phyloP scores from a whole-genome alignment of 139 green algal genomes.

The Micromonas commoda region DNA sequence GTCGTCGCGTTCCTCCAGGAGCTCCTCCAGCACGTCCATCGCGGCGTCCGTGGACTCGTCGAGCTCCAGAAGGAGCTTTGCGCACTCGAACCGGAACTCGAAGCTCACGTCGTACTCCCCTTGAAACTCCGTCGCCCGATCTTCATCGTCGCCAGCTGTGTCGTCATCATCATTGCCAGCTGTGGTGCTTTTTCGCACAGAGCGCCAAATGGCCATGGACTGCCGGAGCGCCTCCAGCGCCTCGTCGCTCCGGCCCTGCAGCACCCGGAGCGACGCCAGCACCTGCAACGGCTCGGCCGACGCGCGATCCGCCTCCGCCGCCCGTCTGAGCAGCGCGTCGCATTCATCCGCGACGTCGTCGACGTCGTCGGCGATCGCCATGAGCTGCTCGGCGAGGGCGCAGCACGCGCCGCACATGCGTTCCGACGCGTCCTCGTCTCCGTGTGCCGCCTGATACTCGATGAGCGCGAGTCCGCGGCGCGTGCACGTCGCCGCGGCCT shows the following conservation, averaged over 20 bases:
- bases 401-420: constrained; percentile 52
- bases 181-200: constrained; percentile 31
- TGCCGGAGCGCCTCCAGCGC: constrained; percentile 54
- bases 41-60: constrained; percentile 57
- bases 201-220: constrained; percentile 63
- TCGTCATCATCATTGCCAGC: too few species aligned
- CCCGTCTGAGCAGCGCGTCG: constrained; percentile 17
- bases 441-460: constrained; percentile 25
- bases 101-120: constrained; percentile 44
- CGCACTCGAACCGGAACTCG: constrained; percentile 76
- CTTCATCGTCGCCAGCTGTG: constrained; percentile 25
- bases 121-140: constrained; percentile 28
- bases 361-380: constrained; percentile 35
- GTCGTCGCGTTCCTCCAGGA: constrained; percentile 71
- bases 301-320: constrained; percentile 11
- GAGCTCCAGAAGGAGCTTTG: constrained; percentile 81
- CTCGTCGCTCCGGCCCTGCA: constrained; percentile 54
- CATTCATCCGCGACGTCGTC: constrained; percentile 19
- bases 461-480: background rate
- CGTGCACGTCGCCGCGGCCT: constrained; percentile 16
- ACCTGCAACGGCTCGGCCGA: constrained; percentile 64
- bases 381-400: constrained; percentile 55
- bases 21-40: constrained; percentile 58
- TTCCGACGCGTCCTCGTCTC: constrained; percentile 28
- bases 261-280: constrained; percentile 50